Conservation (phyloP, 2,329 filamentous ascomycete genomes). For the Penicillium sp. region DNA sequence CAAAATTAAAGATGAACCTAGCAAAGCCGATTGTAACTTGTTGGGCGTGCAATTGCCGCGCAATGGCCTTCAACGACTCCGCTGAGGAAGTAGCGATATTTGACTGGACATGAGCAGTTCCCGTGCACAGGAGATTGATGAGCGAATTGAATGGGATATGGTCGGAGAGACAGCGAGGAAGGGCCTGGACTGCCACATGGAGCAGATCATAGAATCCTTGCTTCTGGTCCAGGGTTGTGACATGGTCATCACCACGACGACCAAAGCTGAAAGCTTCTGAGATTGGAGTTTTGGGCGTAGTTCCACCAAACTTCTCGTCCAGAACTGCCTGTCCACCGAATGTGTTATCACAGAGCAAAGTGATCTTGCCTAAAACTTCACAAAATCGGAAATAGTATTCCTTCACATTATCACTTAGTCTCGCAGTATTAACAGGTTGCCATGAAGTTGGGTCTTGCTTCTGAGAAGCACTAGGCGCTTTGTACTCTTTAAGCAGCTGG, state of each 20-base stretch:
- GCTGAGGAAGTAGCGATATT: slow-evolving; percentile 92
- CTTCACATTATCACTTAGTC: slow-evolving; percentile 71
- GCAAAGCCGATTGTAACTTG: slow-evolving; percentile 96
- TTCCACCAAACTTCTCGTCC: slow-evolving; percentile 89
- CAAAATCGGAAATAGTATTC: slow-evolving; percentile 91
- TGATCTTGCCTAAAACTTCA: slow-evolving; percentile 92
- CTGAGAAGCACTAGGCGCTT: slow-evolving; percentile 28
- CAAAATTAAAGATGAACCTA: slow-evolving; percentile 97
- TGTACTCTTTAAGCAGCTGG: slow-evolving; percentile 40
- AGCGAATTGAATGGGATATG: slow-evolving; percentile 91
- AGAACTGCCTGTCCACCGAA: slow-evolving; percentile 94
- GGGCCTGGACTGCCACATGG: slow-evolving; percentile 90
- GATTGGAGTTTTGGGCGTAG: slow-evolving; percentile 90
- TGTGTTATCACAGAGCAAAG: slow-evolving; percentile 91
- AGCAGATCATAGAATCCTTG: slow-evolving; percentile 94
- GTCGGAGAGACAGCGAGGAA: slow-evolving; percentile 88
- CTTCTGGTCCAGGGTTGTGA: slow-evolving; percentile 73
- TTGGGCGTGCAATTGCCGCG: slow-evolving; percentile 86
- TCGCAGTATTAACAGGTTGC: slow-evolving; percentile 58
- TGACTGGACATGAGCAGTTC: slow-evolving; percentile 89
- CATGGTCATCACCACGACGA: slow-evolving; percentile 77
- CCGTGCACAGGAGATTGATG: slow-evolving; percentile 92
- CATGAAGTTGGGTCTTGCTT: slow-evolving; percentile 34
- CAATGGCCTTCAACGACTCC: slow-evolving; percentile 91
- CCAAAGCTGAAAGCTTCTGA: slow-evolving; percentile 90